These are phyloP conservation scores for Cerioporus squamosus DNA, from an alignment of 1,284 basidiomycete species.

Conservation along the genomic window DNA sequence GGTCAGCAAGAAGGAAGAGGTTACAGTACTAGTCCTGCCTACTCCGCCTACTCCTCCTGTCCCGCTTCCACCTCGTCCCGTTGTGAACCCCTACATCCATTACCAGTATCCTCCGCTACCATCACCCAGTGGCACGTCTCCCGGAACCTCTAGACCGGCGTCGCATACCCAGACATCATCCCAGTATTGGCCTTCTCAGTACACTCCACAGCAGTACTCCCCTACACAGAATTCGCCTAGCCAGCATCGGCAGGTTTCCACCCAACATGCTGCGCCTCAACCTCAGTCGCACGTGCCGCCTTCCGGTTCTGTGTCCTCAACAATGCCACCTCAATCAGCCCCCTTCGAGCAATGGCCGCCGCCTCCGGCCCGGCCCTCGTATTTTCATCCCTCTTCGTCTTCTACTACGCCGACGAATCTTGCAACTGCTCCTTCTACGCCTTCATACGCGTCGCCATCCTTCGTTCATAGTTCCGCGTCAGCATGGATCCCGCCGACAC, in stretches of 20 bases:
- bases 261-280: slow-evolving; percentile 1
- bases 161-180: neutral
- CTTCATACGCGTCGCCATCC: neutral
- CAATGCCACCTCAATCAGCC: neutral
- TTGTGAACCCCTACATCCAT: slow-evolving; percentile 9
- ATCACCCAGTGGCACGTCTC: neutral
- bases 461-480: no score
- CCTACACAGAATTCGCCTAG: neutral
- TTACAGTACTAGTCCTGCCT: slow-evolving; percentile 41
- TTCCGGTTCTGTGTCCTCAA: neutral
- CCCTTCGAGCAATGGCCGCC: slow-evolving; percentile 23
- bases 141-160: neutral
- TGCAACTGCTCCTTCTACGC: slow-evolving; percentile 5
- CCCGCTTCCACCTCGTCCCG: neutral
- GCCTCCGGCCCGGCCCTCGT: slow-evolving; percentile 6
- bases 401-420: slow-evolving; percentile 25
- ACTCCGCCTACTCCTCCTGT: slow-evolving; percentile 35
- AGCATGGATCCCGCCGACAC: neutral
- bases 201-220: neutral
- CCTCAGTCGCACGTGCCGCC: neutral
- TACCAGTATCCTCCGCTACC: neutral
- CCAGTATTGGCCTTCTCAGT: slow-evolving; percentile 2
- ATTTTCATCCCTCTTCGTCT: slow-evolving; percentile 13
- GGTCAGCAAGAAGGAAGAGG: slow-evolving; percentile 68
- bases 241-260: neutral